Base-by-base conservation (phyloP, 1,284 basidiomycete species). In the Moesziomyces globuligerus region DNA sequence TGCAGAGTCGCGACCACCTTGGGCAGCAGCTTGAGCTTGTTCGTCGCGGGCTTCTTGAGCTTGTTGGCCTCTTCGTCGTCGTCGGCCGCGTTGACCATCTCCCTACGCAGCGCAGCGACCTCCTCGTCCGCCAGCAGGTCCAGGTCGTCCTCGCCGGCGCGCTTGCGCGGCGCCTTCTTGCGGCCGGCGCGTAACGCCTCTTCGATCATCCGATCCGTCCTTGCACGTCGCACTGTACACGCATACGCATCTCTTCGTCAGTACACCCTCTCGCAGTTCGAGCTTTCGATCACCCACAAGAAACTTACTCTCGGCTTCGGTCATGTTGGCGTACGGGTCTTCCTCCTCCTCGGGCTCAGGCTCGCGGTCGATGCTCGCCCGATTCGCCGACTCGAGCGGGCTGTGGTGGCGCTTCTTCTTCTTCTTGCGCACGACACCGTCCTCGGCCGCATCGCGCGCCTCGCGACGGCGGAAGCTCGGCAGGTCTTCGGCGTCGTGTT, bases 101-200 rank as follows among this genome's bases (percentile, higher is more conserved):
- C 85, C 59, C 92, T 89, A 18, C 92, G 87, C 21, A 98, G 85
- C 7, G 90, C 86, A 0, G 90, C 89, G 23, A 98, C 93, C 75
- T 95, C 90, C 68, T 94, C 92, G 81, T 98, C 95, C 17, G 93
- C 93, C 73, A 91, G 90, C 36, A 88, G 86, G 76, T 98, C 95
- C 21, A 98, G 81, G 62, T 86, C 85, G 29, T 74, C 72, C 49
- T 74, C 72, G 9, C 72, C 72, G 3, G 72, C 72, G 4, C 65
- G 54, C 48, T 74, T 74, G 32, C 69, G 45, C 4, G 72, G 68
- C 8, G 68, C 69, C 38, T 72, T 71, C 64, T 72, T 74, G 52
- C 64, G 67, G 15, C 72, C 68, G 1, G 55, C 58, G 1, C 53
- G 47, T 20, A 72, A 41, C 15, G 72, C 72, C 25, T 66, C 72